Percentiles rank a stretch among this genome's conserved stretches.
Evolutionary conservation across 345 rosid species (phyloP).

Genomic region (Geranium rotundifolium): DNA sequence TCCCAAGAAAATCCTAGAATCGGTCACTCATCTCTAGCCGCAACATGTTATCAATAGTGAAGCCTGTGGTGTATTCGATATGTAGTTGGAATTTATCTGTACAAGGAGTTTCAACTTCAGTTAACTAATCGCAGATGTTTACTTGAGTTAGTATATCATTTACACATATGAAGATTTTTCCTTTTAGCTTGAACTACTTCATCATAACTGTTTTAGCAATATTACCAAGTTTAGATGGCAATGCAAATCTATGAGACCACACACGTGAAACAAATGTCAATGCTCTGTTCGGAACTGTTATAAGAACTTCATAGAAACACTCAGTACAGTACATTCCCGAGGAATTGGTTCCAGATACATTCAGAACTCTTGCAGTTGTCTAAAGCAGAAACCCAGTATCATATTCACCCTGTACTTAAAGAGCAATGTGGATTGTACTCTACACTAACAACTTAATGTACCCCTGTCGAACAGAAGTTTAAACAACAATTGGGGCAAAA

Average conservation of each 20-base stretch:
- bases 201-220: neutral
- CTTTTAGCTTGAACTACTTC: neutral
- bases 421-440: neutral
- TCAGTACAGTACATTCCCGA: no score
- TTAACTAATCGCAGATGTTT: neutral
- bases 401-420: neutral
- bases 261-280: neutral
- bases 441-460: neutral
- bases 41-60: neutral
- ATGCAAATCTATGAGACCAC: neutral
- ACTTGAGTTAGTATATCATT: neutral
- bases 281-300: neutral
- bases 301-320: no score
- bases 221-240: neutral
- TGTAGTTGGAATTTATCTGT: neutral
- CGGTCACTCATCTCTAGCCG: neutral
- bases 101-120: neutral
- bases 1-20: no score
- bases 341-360: no score
- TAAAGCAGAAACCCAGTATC: neutral
- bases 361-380: neutral
- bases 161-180: neutral
- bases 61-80: neutral
- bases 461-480: neutral
- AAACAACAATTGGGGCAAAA: neutral